Base-by-base conservation (phyloP, 2,329 filamentous ascomycete species). In the Helicocarpus griseus region DNA sequence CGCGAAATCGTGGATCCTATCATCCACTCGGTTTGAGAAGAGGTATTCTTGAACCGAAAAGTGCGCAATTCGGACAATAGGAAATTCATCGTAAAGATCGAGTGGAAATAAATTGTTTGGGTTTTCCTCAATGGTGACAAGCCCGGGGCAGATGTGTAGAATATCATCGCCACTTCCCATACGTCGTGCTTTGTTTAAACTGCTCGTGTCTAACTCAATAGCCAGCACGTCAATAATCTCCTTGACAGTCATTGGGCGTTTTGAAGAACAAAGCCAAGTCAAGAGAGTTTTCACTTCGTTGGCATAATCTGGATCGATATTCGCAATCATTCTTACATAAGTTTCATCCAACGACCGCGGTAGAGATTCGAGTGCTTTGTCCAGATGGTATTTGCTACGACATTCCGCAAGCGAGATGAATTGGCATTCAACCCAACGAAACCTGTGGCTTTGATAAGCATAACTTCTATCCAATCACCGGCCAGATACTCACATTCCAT, bases 11-110 rank as follows among this genome's bases (percentile, higher is more conserved):
- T 22, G 29, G 7, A 53, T 63, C 4, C 60, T 58, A 26, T 61
- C 57, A n/a, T n/a, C n/a, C n/a, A n/a, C n/a, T n/a, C n/a, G n/a
- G n/a, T n/a, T n/a, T 4, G 60, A 65, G 41, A 57, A 33, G 13
- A 68, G 57, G 48, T 68, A 67, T 50, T 67, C 62, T 45, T 65
- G 58, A 0, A 67, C 60, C 2, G 65, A 66, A 49, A 63, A 67
- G 51, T 67, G 63, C 4, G 62, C 62, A 38, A 67, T n/a, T n/a
- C n/a, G 61, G 14, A 57, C 60, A 26, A 61, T 52, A 7, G 36
- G n/a, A n/a, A n/a, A n/a, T n/a, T n/a, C n/a, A n/a, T n/a, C n/a
- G n/a, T n/a, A n/a, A n/a, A n/a, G n/a, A n/a, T n/a, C n/a, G n/a
- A n/a, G n/a, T n/a, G n/a, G n/a, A n/a, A n/a, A n/a, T n/a, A n/a